Base-by-base conservation (phyloP, 192 early-diverging fungal genomes). In the Phycomyces blakesleeanus region DNA sequence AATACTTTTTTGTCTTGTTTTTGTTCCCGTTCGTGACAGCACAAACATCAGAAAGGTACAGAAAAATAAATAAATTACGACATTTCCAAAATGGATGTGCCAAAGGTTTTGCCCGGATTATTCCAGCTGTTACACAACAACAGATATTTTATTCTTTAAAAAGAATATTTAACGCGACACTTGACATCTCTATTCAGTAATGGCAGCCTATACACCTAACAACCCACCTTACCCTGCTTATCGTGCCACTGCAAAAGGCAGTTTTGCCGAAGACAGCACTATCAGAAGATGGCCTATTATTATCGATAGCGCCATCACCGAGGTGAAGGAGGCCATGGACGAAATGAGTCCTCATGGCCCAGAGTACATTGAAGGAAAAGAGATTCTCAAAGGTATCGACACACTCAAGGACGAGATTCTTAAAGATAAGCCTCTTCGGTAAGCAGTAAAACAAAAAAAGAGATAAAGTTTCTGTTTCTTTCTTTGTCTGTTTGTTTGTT, bases 271-370 rank as follows among this genome's bases (percentile, higher is more conserved):
- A 67, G 66, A 77, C 15, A 93, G 91, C 37, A 78, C 89, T 51
- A 79, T 81, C 54, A 79, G 85, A 63, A 82, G 94, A 18, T 82
- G 93, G 53, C 94, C 94, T 4, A 84, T 89, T 44, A 96, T 94
- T 54, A 72, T 96, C 26, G 89, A 91, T 21, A 88, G 88, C 64
- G 80, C 82, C 21, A 83, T 96, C 51, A 86, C 92, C 66, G 79
- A 85, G 59, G 66, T 93, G 50, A 86, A 85, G 67, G 71, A 81
- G 15, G 55, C 81, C n/a, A 67, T 85, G 55, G 52, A 73, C 51
- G 66, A 68, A 5, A 44, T 39, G 5, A 38, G 67, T n/a, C 55
- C 70, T 18, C 27, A 59, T 0, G 80, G 82, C 21, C 73, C 66
- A 47, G 44, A 47, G 18, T 12, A 47, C 14, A 60, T 77, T 29